Conservation (phyloP, 1,284 basidiomycete species). For the Tylopilus sp. region DNA sequence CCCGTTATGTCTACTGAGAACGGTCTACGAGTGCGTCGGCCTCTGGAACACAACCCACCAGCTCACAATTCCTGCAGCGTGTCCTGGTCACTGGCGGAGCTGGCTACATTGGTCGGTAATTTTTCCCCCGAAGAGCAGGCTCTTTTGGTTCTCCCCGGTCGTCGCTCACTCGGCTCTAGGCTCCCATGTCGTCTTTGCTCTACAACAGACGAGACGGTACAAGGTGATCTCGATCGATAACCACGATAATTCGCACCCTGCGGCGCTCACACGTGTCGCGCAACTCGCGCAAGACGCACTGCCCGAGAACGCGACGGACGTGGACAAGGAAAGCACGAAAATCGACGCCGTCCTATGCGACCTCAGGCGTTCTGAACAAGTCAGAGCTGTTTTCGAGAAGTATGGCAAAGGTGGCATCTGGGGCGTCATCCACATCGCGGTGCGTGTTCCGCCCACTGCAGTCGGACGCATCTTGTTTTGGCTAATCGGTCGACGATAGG, state of each 20-base stretch:
- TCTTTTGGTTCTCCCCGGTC: neutral
- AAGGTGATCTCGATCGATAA: constrained; percentile 93
- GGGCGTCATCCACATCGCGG: constrained; percentile 95
- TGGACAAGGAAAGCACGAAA: constrained; percentile 61
- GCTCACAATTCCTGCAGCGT: constrained; percentile 42
- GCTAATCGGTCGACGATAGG: constrained; percentile 42
- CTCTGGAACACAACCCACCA: constrained; percentile 1
- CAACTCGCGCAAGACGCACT: constrained; percentile 73
- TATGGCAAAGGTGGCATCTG: constrained; percentile 93
- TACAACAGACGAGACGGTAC: constrained; percentile 84
- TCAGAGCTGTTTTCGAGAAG: constrained; percentile 74
- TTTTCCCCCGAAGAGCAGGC: constrained; percentile 5
- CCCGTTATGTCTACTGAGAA: constrained; percentile 28
- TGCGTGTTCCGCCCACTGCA: constrained; percentile 39
- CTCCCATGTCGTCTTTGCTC: constrained; percentile 83
- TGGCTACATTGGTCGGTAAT: constrained; percentile 70
- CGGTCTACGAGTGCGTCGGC: constrained; percentile 31
- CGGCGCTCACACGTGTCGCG: constrained; percentile 67
- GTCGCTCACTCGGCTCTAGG: constrained; percentile 44
- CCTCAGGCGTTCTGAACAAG: constrained; percentile 65
- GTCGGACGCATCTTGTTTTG: neutral
- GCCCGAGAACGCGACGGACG: constrained; percentile 56
- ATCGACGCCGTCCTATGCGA: constrained; percentile 72
- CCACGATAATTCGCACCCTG: constrained; percentile 83
- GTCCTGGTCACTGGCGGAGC: constrained; percentile 80